These are phyloP conservation scores for Scheffersomyces titani DNA, from an alignment of 1,139 yeast genomes.

Conservation along the genomic window DNA sequence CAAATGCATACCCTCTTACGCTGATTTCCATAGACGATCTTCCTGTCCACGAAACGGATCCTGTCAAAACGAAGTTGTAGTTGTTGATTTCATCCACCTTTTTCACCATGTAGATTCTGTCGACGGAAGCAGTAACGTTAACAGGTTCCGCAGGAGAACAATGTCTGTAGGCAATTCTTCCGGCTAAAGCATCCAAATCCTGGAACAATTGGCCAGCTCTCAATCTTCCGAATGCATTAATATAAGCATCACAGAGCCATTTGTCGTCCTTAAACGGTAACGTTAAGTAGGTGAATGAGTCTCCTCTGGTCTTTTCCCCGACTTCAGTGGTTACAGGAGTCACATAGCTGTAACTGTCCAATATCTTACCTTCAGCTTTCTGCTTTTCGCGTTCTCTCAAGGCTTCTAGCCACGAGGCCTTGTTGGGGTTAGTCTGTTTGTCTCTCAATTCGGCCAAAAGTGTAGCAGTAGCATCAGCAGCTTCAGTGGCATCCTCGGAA, in stretches of 20 bases:
- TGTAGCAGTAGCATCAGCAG: slow-evolving; percentile 72
- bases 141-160: slow-evolving; percentile 91
- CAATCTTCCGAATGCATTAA: slow-evolving; percentile 84
- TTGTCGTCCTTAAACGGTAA: slow-evolving; percentile 84
- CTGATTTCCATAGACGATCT: slow-evolving; percentile 93
- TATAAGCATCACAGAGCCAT: slow-evolving; percentile 82
- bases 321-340: slow-evolving; percentile 74
- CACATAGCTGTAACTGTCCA: slow-evolving; percentile 69
- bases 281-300: slow-evolving; percentile 71
- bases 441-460: slow-evolving; percentile 54
- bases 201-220: slow-evolving; percentile 91
- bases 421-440: slow-evolving; percentile 41
- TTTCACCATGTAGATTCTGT: slow-evolving; percentile 84
- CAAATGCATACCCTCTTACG: slow-evolving; percentile 81
- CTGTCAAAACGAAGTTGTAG: slow-evolving; percentile 79
- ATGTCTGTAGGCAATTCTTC: slow-evolving; percentile 82
- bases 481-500: slow-evolving; percentile 49
- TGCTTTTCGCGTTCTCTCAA: slow-evolving; percentile 73
- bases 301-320: slow-evolving; percentile 70
- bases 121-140: slow-evolving; percentile 92
- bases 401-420: slow-evolving; percentile 85
- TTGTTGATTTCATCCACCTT: slow-evolving; percentile 77
- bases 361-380: slow-evolving; percentile 64
- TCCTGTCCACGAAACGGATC: slow-evolving; percentile 93
- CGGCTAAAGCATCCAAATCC: slow-evolving; percentile 88